A percentile compares a stretch with the other conserved stretches of the same genome.
Conservation (phyloP, 2,329 filamentous ascomycete species). For the Salinomyces thailandicus region DNA sequence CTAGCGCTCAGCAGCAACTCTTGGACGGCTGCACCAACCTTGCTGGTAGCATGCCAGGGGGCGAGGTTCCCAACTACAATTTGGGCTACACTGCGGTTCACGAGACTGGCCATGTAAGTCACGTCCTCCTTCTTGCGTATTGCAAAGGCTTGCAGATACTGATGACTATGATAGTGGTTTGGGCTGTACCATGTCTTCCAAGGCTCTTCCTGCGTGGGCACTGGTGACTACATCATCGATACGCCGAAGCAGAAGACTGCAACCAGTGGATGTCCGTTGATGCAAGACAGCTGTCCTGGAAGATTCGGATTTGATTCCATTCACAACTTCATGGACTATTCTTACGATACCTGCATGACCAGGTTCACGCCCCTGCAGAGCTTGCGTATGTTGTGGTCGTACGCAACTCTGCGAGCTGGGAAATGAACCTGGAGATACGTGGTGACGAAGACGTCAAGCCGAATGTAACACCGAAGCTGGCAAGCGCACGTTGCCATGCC, state of each 20-base stretch:
- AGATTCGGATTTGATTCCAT: not conserved
- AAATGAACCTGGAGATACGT: not conserved
- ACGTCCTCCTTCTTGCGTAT: not conserved
- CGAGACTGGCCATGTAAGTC: slow-evolving; percentile 30
- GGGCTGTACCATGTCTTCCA: slow-evolving; percentile 36
- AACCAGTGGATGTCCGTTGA: slow-evolving; percentile 42
- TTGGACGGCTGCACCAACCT: slow-evolving; percentile 47
- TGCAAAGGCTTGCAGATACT: no score
- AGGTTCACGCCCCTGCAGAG: not conserved
- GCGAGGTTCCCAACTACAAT: slow-evolving; percentile 36
- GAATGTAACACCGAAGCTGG: no score
- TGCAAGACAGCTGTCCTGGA: not conserved
- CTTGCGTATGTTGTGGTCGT: not conserved
- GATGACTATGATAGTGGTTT: no score
- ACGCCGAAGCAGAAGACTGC: slow-evolving; percentile 28
- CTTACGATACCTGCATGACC: not conserved
- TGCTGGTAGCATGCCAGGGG: slow-evolving; percentile 42
- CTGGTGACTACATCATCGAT: slow-evolving; percentile 35
- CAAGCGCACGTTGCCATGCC: no score
- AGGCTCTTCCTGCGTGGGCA: slow-evolving; percentile 30
- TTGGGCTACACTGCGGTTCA: slow-evolving; percentile 34
- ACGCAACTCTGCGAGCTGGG: not conserved
- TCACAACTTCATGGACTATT: not conserved
- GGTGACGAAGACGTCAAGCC: not conserved
- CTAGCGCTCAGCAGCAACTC: slow-evolving; percentile 32